These are phyloP conservation scores for Piloderma croceum DNA, from an alignment of 768 basidiomycete genomes.

Conservation along the genomic window DNA sequence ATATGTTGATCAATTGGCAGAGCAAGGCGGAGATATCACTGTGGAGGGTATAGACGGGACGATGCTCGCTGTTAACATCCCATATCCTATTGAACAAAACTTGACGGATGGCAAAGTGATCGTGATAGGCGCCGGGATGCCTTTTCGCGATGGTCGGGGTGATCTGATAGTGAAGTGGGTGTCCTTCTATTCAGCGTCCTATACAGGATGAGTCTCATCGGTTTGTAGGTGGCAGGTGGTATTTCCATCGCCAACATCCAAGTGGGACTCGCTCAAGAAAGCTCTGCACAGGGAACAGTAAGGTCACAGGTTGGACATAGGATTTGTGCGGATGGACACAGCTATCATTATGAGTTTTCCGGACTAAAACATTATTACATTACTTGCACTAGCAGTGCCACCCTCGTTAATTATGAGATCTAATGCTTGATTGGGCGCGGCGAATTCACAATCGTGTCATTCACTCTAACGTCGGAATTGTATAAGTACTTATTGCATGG, in stretches of 20 bases:
- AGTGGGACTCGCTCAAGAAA: slow-evolving; percentile 4
- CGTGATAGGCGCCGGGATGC: slow-evolving; percentile 66
- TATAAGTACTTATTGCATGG: too few relatives aligned
- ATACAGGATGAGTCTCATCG: slow-evolving; percentile 1
- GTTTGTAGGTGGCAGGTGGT: slow-evolving; percentile 34
- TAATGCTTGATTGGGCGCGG: too few relatives aligned
- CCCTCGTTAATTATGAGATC: too few relatives aligned
- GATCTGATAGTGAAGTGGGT: slow-evolving; percentile 60
- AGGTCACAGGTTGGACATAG: too few relatives aligned
- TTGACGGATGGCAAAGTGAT: slow-evolving; percentile 43
- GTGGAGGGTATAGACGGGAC: slow-evolving; percentile 57
- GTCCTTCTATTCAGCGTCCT: slow-evolving; percentile 1
- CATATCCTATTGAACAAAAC: slow-evolving; percentile 48
- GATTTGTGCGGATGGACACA: too few relatives aligned
- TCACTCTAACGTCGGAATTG: too few relatives aligned
- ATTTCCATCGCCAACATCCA: slow-evolving; percentile 24
- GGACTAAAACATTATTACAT: too few relatives aligned
- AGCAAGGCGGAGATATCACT: slow-evolving; percentile 43
- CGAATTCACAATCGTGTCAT: too few relatives aligned
- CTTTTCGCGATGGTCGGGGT: slow-evolving; percentile 54
- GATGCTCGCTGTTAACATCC: slow-evolving; percentile 44
- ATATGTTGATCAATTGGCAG: slow-evolving; percentile 45
- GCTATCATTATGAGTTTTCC: too few relatives aligned
- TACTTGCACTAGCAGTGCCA: too few relatives aligned
- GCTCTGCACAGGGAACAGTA: background rate